These are phyloP conservation scores for Geotrichum reessii DNA, from an alignment of 1,139 yeast genomes.

Conservation along the genomic window DNA sequence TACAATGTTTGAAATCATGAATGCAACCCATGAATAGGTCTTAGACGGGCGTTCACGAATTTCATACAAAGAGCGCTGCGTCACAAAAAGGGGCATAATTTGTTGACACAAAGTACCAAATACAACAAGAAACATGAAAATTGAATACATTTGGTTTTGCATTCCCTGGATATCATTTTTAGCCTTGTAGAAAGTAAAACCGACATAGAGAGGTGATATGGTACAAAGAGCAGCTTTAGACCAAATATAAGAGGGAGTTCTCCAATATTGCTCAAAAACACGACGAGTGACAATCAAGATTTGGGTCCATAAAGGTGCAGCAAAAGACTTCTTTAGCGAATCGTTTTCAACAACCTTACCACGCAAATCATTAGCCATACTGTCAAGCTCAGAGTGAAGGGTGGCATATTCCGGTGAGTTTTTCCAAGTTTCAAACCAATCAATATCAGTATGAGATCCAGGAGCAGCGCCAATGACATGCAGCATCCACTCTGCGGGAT, in stretches of 20 bases:
- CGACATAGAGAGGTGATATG: constrained; percentile 56
- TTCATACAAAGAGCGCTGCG: constrained; percentile 75
- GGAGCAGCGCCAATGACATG: constrained; percentile 79
- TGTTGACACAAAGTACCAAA: constrained; percentile 65
- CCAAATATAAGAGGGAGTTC: constrained; percentile 70
- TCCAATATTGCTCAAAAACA: constrained; percentile 61
- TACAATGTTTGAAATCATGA: constrained; percentile 57
- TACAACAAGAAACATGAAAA: constrained; percentile 62
- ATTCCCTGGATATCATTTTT: constrained; percentile 47
- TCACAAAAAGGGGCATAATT: constrained; percentile 63
- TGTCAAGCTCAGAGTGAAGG: constrained; percentile 34
- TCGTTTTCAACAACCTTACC: constrained; percentile 17
- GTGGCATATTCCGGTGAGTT: constrained; percentile 50
- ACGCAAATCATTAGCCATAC: constrained; percentile 24
- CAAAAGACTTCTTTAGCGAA: constrained; percentile 28
- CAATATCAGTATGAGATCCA: constrained; percentile 59
- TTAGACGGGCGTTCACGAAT: constrained; percentile 83
- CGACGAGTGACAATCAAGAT: constrained; percentile 47
- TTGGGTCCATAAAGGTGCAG: constrained; percentile 47
- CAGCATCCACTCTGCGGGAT: constrained; percentile 83
- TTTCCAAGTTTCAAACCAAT: constrained; percentile 63
- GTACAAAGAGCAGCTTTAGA: constrained; percentile 54
- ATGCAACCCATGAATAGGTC: constrained; percentile 58
- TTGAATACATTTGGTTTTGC: constrained; percentile 48
- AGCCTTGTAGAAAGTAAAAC: constrained; percentile 70